Conservation (phyloP, 805 yeast species). For the Zygoascus ofunaensis region DNA sequence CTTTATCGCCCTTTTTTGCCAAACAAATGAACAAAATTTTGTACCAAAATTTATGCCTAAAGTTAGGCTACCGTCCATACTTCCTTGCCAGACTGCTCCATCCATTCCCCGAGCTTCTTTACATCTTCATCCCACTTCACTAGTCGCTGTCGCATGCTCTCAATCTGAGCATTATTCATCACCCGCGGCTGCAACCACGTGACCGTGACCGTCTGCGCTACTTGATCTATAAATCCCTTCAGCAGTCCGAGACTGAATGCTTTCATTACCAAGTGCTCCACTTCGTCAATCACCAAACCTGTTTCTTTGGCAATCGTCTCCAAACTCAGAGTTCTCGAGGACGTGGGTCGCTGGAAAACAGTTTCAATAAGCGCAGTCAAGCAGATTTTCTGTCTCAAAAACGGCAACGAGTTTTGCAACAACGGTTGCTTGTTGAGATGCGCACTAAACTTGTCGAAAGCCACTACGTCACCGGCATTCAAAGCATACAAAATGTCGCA, state of each 20-base stretch:
- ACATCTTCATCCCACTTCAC: slow-evolving; percentile 74
- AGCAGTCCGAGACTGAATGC: slow-evolving; percentile 77
- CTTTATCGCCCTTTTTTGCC: not conserved
- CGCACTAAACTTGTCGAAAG: slow-evolving; percentile 45
- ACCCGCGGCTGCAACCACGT: slow-evolving; percentile 96
- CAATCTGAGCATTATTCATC: slow-evolving; percentile 73
- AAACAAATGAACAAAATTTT: not conserved
- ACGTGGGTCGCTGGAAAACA: slow-evolving; percentile 66
- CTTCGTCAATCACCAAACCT: slow-evolving; percentile 56
- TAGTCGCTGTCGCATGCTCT: slow-evolving; percentile 63
- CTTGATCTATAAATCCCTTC: slow-evolving; percentile 87
- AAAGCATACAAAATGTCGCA: slow-evolving; percentile 58
- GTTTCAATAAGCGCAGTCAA: slow-evolving; percentile 85
- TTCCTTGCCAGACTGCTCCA: slow-evolving; percentile 52
- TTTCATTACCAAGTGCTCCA: slow-evolving; percentile 86
- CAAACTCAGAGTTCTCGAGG: slow-evolving; percentile 65
- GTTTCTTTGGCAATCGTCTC: slow-evolving; percentile 66
- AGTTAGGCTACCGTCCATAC: slow-evolving; percentile 43
- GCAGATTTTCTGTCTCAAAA: slow-evolving; percentile 82
- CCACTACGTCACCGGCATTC: slow-evolving; percentile 66
- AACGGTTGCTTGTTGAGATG: slow-evolving; percentile 43
- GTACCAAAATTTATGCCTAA: not conserved
- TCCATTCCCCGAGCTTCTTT: slow-evolving; percentile 49
- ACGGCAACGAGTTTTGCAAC: slow-evolving; percentile 48
- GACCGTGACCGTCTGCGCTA: slow-evolving; percentile 63